phyloP scores from a whole-genome alignment of 768 basidiomycete species.

The Podaxis sp. region DNA sequence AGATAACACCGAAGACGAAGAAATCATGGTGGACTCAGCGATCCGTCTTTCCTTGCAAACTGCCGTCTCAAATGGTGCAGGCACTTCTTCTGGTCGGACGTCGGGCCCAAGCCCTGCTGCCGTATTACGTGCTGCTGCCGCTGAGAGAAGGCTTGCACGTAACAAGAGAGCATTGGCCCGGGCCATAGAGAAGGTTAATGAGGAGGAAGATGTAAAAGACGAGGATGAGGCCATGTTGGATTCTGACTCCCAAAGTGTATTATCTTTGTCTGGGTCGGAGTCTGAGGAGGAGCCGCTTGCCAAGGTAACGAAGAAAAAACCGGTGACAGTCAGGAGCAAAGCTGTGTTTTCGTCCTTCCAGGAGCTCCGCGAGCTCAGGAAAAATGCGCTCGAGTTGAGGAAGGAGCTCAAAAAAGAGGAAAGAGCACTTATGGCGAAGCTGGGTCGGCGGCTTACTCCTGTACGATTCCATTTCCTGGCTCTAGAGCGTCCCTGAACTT shows the following conservation, averaged over 20 bases:
- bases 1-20: slow-evolving; percentile 45
- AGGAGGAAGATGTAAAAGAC: slow-evolving; percentile 31
- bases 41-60: slow-evolving; percentile 52
- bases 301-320: slow-evolving; percentile 24
- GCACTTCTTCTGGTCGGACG: slow-evolving; percentile 35
- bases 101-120: slow-evolving; percentile 40
- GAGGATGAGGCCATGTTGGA: slow-evolving; percentile 23
- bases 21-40: slow-evolving; percentile 57
- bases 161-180: slow-evolving; percentile 21
- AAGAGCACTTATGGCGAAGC: slow-evolving; percentile 44
- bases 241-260: slow-evolving; percentile 30
- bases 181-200: slow-evolving; percentile 18
- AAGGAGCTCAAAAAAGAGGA: slow-evolving; percentile 46
- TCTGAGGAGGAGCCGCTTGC: slow-evolving; percentile 33
- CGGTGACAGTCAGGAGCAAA: slow-evolving; percentile 19
- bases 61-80: slow-evolving; percentile 28
- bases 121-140: slow-evolving; percentile 48
- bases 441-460: slow-evolving; percentile 76
- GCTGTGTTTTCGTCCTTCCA: slow-evolving; percentile 34
- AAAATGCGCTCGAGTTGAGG: slow-evolving; percentile 24
- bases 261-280: slow-evolving; percentile 23
- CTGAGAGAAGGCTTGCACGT: slow-evolving; percentile 49
- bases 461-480: slow-evolving; percentile 30
- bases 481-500: slow-evolving; percentile 12
- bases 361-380: slow-evolving; percentile 26